phyloP scores from a whole-genome alignment of 2,329 filamentous ascomycete species.

The Plenodomus biglobosus region DNA sequence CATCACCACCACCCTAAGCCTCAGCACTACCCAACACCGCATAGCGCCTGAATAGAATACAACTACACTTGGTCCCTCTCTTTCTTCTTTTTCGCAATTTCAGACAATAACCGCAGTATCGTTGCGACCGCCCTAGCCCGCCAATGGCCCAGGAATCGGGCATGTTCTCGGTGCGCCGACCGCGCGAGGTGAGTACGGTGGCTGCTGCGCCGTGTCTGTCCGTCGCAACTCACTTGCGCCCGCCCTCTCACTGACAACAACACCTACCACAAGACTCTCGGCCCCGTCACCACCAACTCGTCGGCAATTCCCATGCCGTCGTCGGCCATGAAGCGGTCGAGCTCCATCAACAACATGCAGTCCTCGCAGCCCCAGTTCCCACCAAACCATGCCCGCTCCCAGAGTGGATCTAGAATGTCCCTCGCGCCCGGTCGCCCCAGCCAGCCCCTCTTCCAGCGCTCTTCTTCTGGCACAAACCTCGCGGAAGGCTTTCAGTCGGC shows the following conservation, averaged over 20 bases:
- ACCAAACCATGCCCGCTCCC: conserved; percentile 71
- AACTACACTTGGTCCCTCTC: too few relatives aligned
- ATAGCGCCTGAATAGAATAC: background rate
- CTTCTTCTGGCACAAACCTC: conserved; percentile 79
- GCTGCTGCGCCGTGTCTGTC: conserved; percentile 35
- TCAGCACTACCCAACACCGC: conserved; percentile 11
- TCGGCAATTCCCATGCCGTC: conserved; percentile 80
- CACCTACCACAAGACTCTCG: conserved; percentile 76
- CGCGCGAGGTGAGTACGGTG: conserved; percentile 81
- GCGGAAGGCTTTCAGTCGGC: conserved; percentile 82
- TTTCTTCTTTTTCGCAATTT: too few relatives aligned
- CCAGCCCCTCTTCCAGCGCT: conserved; percentile 83
- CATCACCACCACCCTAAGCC: background rate
- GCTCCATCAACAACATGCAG: conserved; percentile 69
- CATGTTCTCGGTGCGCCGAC: conserved; percentile 87
- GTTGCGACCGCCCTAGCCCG: conserved; percentile 9
- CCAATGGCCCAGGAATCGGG: conserved; percentile 53
- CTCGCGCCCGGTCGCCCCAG: conserved; percentile 77
- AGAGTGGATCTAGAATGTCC: conserved; percentile 81
- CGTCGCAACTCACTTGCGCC: conserved; percentile 12
- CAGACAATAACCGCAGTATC: background rate
- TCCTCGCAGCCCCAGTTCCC: conserved; percentile 53
- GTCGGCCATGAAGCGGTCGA: conserved; percentile 92
- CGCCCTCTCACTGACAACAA: conserved; percentile 12
- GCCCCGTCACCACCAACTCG: conserved; percentile 78